Evolutionary conservation across 164 flowering plant genomes (phyloP).

Genomic region (Vitis amurensis): DNA sequence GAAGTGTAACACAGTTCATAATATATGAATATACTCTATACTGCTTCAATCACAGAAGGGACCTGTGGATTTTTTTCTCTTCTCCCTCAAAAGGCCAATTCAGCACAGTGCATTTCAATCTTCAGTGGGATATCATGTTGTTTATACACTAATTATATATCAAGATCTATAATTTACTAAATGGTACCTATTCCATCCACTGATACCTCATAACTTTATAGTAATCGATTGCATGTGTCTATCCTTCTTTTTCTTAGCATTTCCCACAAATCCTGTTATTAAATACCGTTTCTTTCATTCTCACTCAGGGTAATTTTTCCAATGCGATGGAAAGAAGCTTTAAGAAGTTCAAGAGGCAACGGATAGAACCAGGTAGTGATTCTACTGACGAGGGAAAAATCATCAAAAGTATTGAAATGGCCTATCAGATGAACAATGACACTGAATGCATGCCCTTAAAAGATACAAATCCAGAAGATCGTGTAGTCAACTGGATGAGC

Average conservation of each 20-base stretch:
- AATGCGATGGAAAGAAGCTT: constrained; percentile 21
- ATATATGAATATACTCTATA: too few species aligned
- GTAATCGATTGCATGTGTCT: neutral
- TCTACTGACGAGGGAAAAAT: constrained; percentile 11
- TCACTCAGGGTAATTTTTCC: constrained; percentile 26
- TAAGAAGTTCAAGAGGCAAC: constrained; percentile 41
- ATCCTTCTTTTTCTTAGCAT: neutral
- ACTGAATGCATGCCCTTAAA: constrained; percentile 7
- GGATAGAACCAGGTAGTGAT: constrained; percentile 18
- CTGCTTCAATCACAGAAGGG: too few species aligned
- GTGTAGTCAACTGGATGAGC: constrained; percentile 57
- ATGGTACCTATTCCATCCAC: neutral
- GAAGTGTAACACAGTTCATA: too few species aligned
- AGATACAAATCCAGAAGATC: constrained; percentile 10
- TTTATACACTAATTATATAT: neutral
- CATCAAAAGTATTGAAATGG: constrained; percentile 8
- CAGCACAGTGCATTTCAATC: too few species aligned
- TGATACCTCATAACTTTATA: neutral
- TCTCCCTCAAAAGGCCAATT: too few species aligned
- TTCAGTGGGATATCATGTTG: too few species aligned
- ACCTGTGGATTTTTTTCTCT: too few species aligned
- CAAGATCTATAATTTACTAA: neutral
- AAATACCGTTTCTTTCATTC: neutral
- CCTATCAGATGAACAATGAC: constrained; percentile 11
- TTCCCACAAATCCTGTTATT: neutral